phyloP scores from a whole-genome alignment of 805 yeast species.

The Isabelozyma pseudorhagii region DNA sequence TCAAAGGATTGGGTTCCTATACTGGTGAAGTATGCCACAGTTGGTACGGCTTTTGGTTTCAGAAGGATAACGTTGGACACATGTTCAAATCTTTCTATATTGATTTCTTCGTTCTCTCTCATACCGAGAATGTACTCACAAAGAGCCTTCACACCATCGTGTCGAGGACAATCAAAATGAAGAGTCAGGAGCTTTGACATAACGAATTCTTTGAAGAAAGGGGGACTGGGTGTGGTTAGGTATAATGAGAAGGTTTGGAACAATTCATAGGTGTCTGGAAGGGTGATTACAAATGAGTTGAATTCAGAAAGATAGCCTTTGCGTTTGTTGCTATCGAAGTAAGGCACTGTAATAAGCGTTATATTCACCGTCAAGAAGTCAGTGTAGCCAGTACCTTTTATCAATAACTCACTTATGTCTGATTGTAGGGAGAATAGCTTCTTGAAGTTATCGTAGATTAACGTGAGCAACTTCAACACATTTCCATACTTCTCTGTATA shows the following conservation, averaged over 20 bases:
- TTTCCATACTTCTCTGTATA: conserved; percentile 14
- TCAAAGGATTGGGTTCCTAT: conserved; percentile 64
- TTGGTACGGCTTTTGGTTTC: conserved; percentile 52
- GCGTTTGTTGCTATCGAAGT: conserved; percentile 12
- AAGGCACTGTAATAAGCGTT: conserved; percentile 37
- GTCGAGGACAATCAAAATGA: conserved; percentile 48
- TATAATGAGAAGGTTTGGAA: conserved; percentile 59
- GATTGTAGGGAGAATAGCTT: conserved; percentile 36
- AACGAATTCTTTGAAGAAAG: conserved; percentile 45
- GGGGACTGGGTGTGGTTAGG: conserved; percentile 46
- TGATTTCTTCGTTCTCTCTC: conserved; percentile 68
- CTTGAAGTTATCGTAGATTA: conserved; percentile 28
- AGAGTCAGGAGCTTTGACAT: conserved; percentile 49
- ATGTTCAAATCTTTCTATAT: conserved; percentile 61
- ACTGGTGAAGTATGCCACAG: conserved; percentile 50
- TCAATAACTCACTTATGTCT: conserved; percentile 50
- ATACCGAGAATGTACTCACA: conserved; percentile 77
- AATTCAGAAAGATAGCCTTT: conserved; percentile 8
- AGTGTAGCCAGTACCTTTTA: conserved; percentile 66
- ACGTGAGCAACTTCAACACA: conserved; percentile 18
- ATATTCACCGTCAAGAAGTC: conserved; percentile 54
- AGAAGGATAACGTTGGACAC: conserved; percentile 63
- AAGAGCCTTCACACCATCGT: conserved; percentile 69
- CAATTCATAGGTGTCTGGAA: conserved; percentile 67
- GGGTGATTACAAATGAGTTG: conserved; percentile 29